Evolutionary conservation across 2,329 filamentous ascomycete species (phyloP), one percentile per base, ranked within the genome.

Genomic region (Lanzia echinophila): DNA sequence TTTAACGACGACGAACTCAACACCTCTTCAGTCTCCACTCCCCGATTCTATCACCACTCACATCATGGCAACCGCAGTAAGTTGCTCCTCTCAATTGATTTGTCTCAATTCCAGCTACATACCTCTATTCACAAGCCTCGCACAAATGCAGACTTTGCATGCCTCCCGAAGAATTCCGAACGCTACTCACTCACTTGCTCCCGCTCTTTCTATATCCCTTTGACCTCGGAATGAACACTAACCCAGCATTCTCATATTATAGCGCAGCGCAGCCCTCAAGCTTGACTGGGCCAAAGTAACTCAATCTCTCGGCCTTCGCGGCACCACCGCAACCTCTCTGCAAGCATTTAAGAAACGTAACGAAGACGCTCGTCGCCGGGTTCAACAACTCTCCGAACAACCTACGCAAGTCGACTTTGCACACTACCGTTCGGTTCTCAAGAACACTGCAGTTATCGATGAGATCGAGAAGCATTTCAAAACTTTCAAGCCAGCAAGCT

Each of bases 271-370:
- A 81, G 91, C 92, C 76, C 84, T 95, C 77, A 99, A 97, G 84
- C 84, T 99, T 82, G 94, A 99, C 86, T 99, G 94, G 94, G 84
- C 84, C 78, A 94, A 95, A 79, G 84, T 99, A 70, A 87, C 87
- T 76, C 84, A 82, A 76, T 95, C 92, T 71, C 90, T 99, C 69
- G 92, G 92, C 73, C 90, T 99, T 74, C 89, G 89, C 74, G 94
- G 94, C 73, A 88, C 90, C 79, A 99, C 94, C 65, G 91, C 89
- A 65, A 77, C 86, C 68, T 87, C 92, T 59, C 90, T 99, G 59
- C 87, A 92, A 73, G 83, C 89, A 63, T 99, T 99, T 87, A 99
- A 99, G 84, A 94, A 96, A 85, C 91, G 94, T 78, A 96, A 97
- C 81, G 94, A 99, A 72, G 91, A 96, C 73, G 92, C 90, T 71